A percentile compares a stretch with the other conserved stretches of the same genome.
Evolutionary conservation across 768 basidiomycete species (phyloP).

Genomic region (Mycena polygramma): DNA sequence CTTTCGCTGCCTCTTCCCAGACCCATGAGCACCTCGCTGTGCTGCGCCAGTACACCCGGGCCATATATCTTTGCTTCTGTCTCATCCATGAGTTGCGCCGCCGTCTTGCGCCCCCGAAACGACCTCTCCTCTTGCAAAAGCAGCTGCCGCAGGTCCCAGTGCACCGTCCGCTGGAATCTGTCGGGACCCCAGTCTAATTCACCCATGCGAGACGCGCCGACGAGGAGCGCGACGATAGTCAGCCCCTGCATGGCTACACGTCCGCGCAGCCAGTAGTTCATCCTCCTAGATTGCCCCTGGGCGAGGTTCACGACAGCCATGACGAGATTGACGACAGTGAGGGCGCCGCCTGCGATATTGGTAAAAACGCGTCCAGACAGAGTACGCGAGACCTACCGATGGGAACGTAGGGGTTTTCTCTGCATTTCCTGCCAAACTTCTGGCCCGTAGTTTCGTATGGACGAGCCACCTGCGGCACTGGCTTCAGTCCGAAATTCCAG

Average conservation of each 20-base stretch:
- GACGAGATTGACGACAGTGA: conserved; percentile 65
- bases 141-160: conserved; percentile 38
- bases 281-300: conserved; percentile 59
- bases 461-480: conserved; percentile 31
- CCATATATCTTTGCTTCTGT: conserved; percentile 31
- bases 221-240: conserved; percentile 66
- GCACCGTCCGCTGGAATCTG: conserved; percentile 35
- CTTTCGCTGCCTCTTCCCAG: conserved; percentile 22
- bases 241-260: conserved; percentile 71
- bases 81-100: conserved; percentile 33
- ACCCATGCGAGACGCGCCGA: conserved; percentile 39
- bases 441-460: conserved; percentile 54
- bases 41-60: conserved; percentile 25
- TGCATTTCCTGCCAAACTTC: conserved; percentile 60
- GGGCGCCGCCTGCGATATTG: conserved; percentile 53
- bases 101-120: conserved; percentile 35
- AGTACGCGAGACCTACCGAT: conserved; percentile 54
- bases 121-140: conserved; percentile 37
- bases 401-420: conserved; percentile 73
- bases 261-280: conserved; percentile 71
- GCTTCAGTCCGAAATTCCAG: conserved; percentile 39
- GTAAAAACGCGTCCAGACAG: background rate
- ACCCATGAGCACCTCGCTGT: conserved; percentile 32
- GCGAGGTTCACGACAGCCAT: conserved; percentile 65
- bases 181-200: conserved; percentile 39